A percentile compares a stretch with the other conserved stretches of the same genome.
Conservation (phyloP, 164 flowering plant genomes). For the Kalanchoe fedtschenkoi region DNA sequence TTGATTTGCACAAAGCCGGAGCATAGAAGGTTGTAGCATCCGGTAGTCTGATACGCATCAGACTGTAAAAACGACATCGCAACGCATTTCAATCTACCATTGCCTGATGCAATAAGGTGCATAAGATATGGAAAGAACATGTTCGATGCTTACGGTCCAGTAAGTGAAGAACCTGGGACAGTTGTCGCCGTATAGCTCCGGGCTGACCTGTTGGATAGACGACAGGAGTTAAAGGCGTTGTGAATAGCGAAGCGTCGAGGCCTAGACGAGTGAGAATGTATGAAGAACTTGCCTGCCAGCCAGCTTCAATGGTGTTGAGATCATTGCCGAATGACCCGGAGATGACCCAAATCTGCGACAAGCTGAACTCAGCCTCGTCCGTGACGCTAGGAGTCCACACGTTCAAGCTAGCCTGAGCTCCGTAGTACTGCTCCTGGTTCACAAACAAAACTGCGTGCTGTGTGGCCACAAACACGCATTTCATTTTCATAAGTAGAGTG, state of each 20-base stretch:
- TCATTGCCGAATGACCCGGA: slow-evolving; percentile 93
- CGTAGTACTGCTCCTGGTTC: slow-evolving; percentile 72
- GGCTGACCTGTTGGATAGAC: slow-evolving; percentile 66
- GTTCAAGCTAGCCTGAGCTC: slow-evolving; percentile 87
- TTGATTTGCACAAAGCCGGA: slow-evolving; percentile 94
- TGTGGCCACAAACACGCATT: background rate
- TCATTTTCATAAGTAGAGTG: background rate
- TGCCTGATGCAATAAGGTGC: background rate
- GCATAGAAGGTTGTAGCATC: slow-evolving; percentile 93
- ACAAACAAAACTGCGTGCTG: slow-evolving; percentile 97
- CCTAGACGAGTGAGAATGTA: background rate
- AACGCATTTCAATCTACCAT: background rate
- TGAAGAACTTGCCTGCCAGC: slow-evolving; percentile 74
- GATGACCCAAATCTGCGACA: slow-evolving; percentile 95
- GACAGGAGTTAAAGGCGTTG: background rate
- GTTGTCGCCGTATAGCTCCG: slow-evolving; percentile 85
- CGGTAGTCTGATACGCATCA: slow-evolving; percentile 94
- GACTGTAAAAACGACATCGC: slow-evolving; percentile 35
- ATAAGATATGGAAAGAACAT: background rate
- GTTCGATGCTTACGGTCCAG: slow-evolving; percentile 71
- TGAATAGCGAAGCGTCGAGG: background rate
- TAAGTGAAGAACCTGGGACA: slow-evolving; percentile 95
- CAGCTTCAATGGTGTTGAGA: slow-evolving; percentile 99
- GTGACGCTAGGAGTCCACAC: slow-evolving; percentile 87
- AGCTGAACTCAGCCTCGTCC: slow-evolving; percentile 69